Percentiles rank a stretch among this genome's conserved stretches.
Evolutionary conservation across 2,329 filamentous ascomycete species (phyloP).

Genomic region (Rhynchosporium agropyri): DNA sequence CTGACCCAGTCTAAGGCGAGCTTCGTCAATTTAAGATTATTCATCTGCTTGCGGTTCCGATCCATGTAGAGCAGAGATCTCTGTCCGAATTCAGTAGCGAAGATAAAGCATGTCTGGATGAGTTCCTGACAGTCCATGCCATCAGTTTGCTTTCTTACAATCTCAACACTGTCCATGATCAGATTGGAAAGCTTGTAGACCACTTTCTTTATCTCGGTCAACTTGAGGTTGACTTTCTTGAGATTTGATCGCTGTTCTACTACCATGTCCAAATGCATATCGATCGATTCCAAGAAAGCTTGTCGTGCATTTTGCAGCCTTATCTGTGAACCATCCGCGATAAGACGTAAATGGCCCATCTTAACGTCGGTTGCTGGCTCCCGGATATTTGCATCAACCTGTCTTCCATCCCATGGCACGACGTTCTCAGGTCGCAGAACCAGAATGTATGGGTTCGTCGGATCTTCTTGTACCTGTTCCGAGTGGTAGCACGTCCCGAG

Average conservation of each 20-base stretch:
- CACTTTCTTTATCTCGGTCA: conserved; percentile 93
- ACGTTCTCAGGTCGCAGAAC: conserved; percentile 80
- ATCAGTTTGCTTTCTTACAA: conserved; percentile 81
- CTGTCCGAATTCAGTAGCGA: conserved; percentile 98
- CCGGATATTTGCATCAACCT: conserved; percentile 70
- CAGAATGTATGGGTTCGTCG: conserved; percentile 80
- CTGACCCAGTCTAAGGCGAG: conserved; percentile 95
- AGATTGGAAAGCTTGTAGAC: conserved; percentile 96
- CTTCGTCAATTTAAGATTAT: conserved; percentile 92
- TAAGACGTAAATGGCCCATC: conserved; percentile 80
- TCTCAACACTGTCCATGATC: conserved; percentile 98
- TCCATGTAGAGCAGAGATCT: conserved; percentile 95
- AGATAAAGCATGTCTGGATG: conserved; percentile 96
- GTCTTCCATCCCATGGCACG: conserved; percentile 79
- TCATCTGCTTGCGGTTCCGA: conserved; percentile 92
- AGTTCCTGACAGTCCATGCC: conserved; percentile 90
- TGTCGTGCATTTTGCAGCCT: conserved; percentile 78
- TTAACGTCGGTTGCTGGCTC: conserved; percentile 85
- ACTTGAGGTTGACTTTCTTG: conserved; percentile 83
- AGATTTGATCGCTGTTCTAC: conserved; percentile 93
- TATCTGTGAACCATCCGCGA: conserved; percentile 83
- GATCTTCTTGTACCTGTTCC: conserved; percentile 72
- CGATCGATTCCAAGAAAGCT: conserved; percentile 75
- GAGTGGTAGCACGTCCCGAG: conserved; percentile 77
- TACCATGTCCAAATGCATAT: conserved; percentile 82